A percentile compares a stretch with the other conserved stretches of the same genome.
phyloP scores from a whole-genome alignment of 176 grass and related monocot species.

The Hyparrhenia diplandra region DNA sequence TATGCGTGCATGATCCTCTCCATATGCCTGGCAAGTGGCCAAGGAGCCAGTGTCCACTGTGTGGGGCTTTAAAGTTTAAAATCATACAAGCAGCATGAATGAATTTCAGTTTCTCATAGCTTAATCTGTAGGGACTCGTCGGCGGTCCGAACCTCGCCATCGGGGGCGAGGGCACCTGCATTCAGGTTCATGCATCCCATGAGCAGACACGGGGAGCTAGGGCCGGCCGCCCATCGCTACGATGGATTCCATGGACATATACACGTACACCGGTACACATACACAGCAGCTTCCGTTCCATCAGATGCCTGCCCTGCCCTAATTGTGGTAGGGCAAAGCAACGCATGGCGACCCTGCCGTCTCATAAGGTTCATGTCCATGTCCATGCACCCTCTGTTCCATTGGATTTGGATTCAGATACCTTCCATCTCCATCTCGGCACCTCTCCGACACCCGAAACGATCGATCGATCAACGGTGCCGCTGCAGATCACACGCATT shows the following conservation, averaged over 20 bases:
- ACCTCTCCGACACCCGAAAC: neutral
- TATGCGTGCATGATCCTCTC: neutral
- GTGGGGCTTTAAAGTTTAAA: neutral
- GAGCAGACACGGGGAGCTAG: neutral
- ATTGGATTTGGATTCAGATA: too few relatives aligned
- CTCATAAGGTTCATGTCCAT: slow-evolving; percentile 24
- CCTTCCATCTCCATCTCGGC: too few relatives aligned
- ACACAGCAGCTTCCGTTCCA: neutral
- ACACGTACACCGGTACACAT: too few relatives aligned
- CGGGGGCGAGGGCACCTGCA: too few relatives aligned
- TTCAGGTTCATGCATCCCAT: slow-evolving; percentile 9
- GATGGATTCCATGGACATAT: neutral
- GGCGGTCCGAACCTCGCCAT: too few relatives aligned
- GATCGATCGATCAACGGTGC: neutral
- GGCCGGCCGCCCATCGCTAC: neutral
- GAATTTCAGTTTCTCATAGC: neutral
- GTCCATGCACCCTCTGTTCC: neutral
- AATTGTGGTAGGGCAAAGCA: slow-evolving; percentile 5
- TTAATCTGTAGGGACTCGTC: too few relatives aligned
- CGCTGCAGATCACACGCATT: neutral
- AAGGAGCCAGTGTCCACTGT: neutral
- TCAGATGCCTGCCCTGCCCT: neutral
- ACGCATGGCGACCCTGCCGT: slow-evolving; percentile 22
- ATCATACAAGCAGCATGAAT: neutral
- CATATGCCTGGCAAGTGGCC: neutral